These are phyloP conservation scores for Dacryopinax primogenitus DNA, from an alignment of 768 basidiomycete species.

Conservation along the genomic window DNA sequence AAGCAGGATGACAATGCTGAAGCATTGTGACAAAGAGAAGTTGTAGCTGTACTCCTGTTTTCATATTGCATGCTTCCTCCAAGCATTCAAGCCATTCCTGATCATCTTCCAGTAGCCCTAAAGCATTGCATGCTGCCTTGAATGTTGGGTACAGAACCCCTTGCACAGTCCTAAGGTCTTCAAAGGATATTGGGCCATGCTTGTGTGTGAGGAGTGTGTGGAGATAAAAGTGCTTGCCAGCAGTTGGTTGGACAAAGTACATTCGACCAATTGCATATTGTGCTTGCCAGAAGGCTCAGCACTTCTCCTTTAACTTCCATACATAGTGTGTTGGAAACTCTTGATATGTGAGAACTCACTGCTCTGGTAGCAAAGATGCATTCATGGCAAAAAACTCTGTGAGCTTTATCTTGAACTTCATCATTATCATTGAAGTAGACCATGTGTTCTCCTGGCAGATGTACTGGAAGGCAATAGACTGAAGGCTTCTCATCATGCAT, in stretches of 20 bases:
- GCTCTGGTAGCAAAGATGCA: conserved; percentile 16
- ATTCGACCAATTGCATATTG: conserved; percentile 33
- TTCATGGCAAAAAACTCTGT: conserved; percentile 24
- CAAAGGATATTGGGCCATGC: conserved; percentile 27
- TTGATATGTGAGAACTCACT: conserved; percentile 25
- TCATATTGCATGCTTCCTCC: conserved; percentile 31
- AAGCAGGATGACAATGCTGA: conserved; percentile 22
- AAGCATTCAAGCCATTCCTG: conserved; percentile 34
- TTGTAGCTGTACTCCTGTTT: conserved; percentile 29
- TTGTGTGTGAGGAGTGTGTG: conserved; percentile 31
- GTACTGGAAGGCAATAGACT: conserved; percentile 34
- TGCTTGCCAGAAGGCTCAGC: conserved; percentile 26
- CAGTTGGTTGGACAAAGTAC: conserved; percentile 29
- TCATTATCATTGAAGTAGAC: conserved; percentile 31
- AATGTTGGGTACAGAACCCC: conserved; percentile 23
- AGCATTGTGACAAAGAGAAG: conserved; percentile 34
- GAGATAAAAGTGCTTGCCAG: conserved; percentile 29
- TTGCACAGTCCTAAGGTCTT: conserved; percentile 17
- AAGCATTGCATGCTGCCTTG: conserved; percentile 31
- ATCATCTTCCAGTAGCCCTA: conserved; percentile 34
- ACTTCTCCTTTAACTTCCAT: conserved; percentile 18
- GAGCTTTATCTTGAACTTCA: conserved; percentile 21
- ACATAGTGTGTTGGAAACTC: conserved; percentile 30
- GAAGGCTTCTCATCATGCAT: conserved; percentile 29
- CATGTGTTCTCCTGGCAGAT: conserved; percentile 30